Evolutionary conservation across 441 rosid genomes (phyloP).

Genomic region (Viola pubescens): DNA sequence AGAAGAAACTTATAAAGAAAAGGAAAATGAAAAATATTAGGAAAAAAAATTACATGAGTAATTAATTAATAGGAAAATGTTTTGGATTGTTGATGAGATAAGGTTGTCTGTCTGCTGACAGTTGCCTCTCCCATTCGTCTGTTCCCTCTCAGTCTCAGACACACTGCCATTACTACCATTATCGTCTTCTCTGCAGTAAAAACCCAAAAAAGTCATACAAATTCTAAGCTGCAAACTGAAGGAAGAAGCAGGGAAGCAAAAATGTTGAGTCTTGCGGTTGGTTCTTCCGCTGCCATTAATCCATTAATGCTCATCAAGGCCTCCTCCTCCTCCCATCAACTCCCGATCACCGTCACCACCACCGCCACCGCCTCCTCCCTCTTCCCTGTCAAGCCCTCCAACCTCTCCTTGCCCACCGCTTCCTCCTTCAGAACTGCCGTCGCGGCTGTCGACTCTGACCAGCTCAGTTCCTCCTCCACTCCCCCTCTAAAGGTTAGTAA

Average conservation of each 20-base stretch:
- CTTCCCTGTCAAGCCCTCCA: neutral
- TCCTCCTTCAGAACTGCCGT: slow-evolving; percentile 41
- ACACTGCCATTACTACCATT: neutral
- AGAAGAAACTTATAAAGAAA: too few relatives aligned
- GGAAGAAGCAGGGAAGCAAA: neutral
- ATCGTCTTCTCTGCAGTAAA: neutral
- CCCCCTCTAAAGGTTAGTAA: slow-evolving; percentile 32
- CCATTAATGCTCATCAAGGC: too few relatives aligned
- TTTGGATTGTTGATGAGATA: neutral
- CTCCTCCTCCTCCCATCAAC: neutral
- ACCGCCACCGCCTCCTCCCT: slow-evolving; percentile 6
- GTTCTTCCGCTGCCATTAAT: slow-evolving; percentile 17
- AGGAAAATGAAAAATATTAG: too few relatives aligned
- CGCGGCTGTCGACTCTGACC: slow-evolving; percentile 33
- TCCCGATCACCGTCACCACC: neutral
- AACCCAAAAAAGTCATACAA: neutral
- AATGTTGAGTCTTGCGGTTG: slow-evolving; percentile 22
- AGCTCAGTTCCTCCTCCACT: slow-evolving; percentile 25
- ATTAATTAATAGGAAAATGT: too few relatives aligned
- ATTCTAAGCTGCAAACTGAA: neutral
- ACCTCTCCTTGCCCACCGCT: neutral
- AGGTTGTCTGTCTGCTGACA: neutral
- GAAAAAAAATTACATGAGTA: too few relatives aligned
- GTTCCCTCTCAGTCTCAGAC: neutral
- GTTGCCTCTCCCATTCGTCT: neutral